These are phyloP conservation scores for Tetrahymena borealis DNA, from an alignment of 73 alveolate species.

Conservation along the genomic window DNA sequence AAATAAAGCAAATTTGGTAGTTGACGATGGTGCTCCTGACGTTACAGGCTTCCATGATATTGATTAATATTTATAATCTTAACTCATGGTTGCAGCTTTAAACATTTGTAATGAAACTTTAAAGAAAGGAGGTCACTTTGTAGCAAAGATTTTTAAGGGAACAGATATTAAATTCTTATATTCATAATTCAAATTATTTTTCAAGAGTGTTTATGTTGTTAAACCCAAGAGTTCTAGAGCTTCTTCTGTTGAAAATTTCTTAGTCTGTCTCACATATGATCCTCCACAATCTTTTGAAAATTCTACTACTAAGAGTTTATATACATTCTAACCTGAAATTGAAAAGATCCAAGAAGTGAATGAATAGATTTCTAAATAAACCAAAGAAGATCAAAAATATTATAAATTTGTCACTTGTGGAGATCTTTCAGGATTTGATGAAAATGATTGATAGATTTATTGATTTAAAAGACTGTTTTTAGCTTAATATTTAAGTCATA, in stretches of 20 bases:
- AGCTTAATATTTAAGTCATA: too few relatives aligned
- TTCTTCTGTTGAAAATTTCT: slow-evolving; percentile 37
- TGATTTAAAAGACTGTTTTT: background rate
- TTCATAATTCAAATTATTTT: slow-evolving; percentile 74
- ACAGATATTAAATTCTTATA: slow-evolving; percentile 76
- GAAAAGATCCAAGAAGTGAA: slow-evolving; percentile 2
- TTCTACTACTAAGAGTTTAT: slow-evolving; percentile 10
- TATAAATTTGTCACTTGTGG: slow-evolving; percentile 43
- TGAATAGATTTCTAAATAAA: background rate
- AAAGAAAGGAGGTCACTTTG: slow-evolving; percentile 84
- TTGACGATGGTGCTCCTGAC: slow-evolving; percentile 98
- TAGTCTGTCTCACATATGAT: background rate
- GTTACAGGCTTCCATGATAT: slow-evolving; percentile 93
- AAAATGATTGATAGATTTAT: slow-evolving; percentile 2
- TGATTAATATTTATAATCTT: slow-evolving; percentile 87
- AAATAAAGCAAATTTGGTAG: slow-evolving; percentile 76
- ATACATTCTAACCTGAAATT: slow-evolving; percentile 31
- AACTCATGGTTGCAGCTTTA: slow-evolving; percentile 86
- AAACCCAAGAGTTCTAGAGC: slow-evolving; percentile 46
- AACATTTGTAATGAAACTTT: slow-evolving; percentile 77
- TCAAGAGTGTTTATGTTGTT: slow-evolving; percentile 45
- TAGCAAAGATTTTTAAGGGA: slow-evolving; percentile 93
- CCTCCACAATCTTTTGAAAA: slow-evolving; percentile 12
- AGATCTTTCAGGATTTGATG: slow-evolving; percentile 43
- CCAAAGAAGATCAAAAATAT: slow-evolving; percentile 27